Percentiles rank a stretch among this genome's conserved stretches.
Conservation (phyloP, 257 asterid species). For the Solanum piurae region DNA sequence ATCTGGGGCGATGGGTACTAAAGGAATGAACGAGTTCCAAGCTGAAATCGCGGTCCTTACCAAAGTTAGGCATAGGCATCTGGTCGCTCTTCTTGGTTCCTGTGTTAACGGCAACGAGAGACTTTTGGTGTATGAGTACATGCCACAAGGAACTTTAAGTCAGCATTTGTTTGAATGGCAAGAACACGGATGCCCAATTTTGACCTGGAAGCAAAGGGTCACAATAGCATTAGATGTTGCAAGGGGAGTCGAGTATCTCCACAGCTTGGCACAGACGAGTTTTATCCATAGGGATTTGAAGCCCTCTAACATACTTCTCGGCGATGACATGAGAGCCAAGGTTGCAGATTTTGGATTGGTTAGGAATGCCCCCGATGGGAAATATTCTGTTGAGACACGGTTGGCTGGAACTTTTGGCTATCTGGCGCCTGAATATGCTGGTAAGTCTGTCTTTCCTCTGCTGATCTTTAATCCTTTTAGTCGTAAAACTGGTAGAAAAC, state of each 20-base stretch:
- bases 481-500: background rate
- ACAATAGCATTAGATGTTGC: constrained; percentile 86
- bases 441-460: constrained; percentile 19
- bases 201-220: constrained; percentile 84
- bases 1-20: constrained; percentile 72
- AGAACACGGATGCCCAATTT: constrained; percentile 44
- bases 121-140: constrained; percentile 85
- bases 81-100: constrained; percentile 89
- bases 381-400: constrained; percentile 85
- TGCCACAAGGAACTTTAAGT: constrained; percentile 85
- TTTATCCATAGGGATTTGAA: constrained; percentile 90
- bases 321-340: constrained; percentile 92
- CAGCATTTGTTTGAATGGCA: constrained; percentile 81
- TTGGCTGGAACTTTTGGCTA: constrained; percentile 94
- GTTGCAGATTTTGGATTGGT: constrained; percentile 96
- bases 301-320: constrained; percentile 83
- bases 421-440: constrained; percentile 97
- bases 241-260: constrained; percentile 91
- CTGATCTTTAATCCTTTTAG: background rate
- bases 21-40: constrained; percentile 87
- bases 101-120: constrained; percentile 80
- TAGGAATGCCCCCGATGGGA: constrained; percentile 83
- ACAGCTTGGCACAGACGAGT: constrained; percentile 87
- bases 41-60: constrained; percentile 89
- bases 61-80: constrained; percentile 85